A percentile compares a stretch with the other conserved stretches of the same genome.
Conservation (phyloP, 2,329 filamentous ascomycete species). For the Penicillium sp. region DNA sequence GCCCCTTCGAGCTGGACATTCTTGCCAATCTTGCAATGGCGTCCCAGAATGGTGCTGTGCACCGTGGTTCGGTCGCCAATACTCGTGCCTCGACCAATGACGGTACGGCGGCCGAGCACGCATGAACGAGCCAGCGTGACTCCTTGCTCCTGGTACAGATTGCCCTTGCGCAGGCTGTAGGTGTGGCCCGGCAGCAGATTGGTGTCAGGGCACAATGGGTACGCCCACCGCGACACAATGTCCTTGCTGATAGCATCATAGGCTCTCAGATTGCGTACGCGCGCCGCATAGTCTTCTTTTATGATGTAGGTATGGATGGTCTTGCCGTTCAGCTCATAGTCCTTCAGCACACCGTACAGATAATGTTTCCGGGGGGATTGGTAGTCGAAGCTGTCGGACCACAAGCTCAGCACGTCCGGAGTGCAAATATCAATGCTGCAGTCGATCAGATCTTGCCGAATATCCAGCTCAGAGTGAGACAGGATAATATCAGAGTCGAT, state of each 20-base stretch:
- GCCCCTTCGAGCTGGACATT: slow-evolving; percentile 73
- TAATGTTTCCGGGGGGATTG: slow-evolving; percentile 84
- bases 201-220: slow-evolving; percentile 81
- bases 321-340: slow-evolving; percentile 95
- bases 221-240: slow-evolving; percentile 79
- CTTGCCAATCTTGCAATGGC: slow-evolving; percentile 77
- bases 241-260: slow-evolving; percentile 88
- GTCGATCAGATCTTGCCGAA: slow-evolving; percentile 84
- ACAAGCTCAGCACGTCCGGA: slow-evolving; percentile 85
- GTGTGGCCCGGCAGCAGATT: slow-evolving; percentile 74
- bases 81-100: slow-evolving; percentile 69
- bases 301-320: slow-evolving; percentile 90
- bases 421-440: slow-evolving; percentile 97
- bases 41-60: slow-evolving; percentile 71
- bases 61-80: slow-evolving; percentile 68
- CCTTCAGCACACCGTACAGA: slow-evolving; percentile 85
- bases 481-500: slow-evolving; percentile 77
- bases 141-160: slow-evolving; percentile 70
- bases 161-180: slow-evolving; percentile 64
- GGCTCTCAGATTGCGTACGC: slow-evolving; percentile 77
- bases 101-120: slow-evolving; percentile 60
- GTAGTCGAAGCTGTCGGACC: slow-evolving; percentile 98
- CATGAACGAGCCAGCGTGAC: slow-evolving; percentile 70
- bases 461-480: slow-evolving; percentile 67
- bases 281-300: slow-evolving; percentile 74